A percentile compares a stretch with the other conserved stretches of the same genome.
Evolutionary conservation across 164 flowering plant genomes (phyloP).

Genomic region (Annona cherimola): DNA sequence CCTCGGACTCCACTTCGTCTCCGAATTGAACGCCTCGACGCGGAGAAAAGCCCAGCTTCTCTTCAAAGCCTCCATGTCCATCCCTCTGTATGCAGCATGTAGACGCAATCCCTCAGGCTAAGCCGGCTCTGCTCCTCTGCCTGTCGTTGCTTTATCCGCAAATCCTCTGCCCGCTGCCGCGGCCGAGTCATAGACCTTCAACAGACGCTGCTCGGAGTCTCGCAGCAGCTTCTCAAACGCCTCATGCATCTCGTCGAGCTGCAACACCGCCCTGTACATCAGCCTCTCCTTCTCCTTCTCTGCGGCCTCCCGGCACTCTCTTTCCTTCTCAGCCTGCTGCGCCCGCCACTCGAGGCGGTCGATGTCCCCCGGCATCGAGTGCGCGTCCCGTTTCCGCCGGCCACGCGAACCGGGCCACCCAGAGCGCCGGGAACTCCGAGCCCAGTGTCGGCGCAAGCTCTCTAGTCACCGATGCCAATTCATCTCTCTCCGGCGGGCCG

Average conservation of each 20-base stretch:
- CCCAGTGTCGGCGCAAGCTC: constrained; percentile 96
- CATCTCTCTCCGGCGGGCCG: constrained; percentile 87
- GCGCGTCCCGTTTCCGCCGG: constrained; percentile 56
- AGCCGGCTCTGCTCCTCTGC: constrained; percentile 94
- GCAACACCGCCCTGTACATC: constrained; percentile 41
- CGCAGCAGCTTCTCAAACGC: constrained; percentile 59
- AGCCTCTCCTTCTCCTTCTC: constrained; percentile 55
- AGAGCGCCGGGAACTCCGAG: constrained; percentile 75
- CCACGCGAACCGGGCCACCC: constrained; percentile 58
- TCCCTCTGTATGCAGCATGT: constrained; percentile 71
- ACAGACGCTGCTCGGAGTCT: constrained; percentile 67
- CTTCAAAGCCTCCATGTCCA: no score
- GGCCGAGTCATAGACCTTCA: constrained; percentile 56
- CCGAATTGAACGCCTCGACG: no score
- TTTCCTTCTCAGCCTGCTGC: constrained; percentile 36
- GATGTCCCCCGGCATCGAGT: constrained; percentile 41
- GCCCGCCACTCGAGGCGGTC: constrained; percentile 39
- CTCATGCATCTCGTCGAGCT: constrained; percentile 79
- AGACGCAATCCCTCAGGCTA: constrained; percentile 80
- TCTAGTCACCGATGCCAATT: constrained; percentile 91
- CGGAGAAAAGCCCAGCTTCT: no score
- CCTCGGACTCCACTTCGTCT: no score
- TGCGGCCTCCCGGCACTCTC: constrained; percentile 29
- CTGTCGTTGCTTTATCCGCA: constrained; percentile 83
- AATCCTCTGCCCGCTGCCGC: constrained; percentile 91